Evolutionary conservation across 768 basidiomycete species (phyloP).

Genomic region (Hygrophorus pudorinus): DNA sequence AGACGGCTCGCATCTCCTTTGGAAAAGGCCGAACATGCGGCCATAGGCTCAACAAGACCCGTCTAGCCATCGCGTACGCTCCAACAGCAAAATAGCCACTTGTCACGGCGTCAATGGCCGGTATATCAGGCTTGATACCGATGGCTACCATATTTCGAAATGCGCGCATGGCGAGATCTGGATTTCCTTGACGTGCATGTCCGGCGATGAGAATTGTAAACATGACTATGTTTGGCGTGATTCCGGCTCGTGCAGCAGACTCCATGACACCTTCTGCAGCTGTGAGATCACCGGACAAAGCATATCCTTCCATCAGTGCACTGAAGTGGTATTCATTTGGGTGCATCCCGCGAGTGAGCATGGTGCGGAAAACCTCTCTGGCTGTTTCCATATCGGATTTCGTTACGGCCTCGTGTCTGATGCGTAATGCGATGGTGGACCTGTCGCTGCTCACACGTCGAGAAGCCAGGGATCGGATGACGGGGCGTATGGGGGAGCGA

Average conservation of each 20-base stretch:
- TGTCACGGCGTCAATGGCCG: constrained; percentile 60
- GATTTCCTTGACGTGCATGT: constrained; percentile 49
- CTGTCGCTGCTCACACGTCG: constrained; percentile 46
- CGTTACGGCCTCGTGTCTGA: constrained; percentile 49
- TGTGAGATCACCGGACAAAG: constrained; percentile 45
- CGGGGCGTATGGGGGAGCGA: constrained; percentile 24
- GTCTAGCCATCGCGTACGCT: constrained; percentile 38
- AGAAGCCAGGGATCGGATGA: constrained; percentile 35
- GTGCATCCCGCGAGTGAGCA: constrained; percentile 60
- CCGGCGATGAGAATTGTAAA: constrained; percentile 73
- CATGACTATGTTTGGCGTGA: constrained; percentile 54
- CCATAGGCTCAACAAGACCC: constrained; percentile 55
- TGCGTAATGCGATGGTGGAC: constrained; percentile 49
- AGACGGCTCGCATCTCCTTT: constrained; percentile 28
- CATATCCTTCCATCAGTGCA: constrained; percentile 71
- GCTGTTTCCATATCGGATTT: constrained; percentile 42
- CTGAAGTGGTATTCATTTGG: constrained; percentile 66
- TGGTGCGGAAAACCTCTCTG: constrained; percentile 40
- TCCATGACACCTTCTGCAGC: constrained; percentile 48
- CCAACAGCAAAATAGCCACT: constrained; percentile 57
- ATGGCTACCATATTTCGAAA: constrained; percentile 56
- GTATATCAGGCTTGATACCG: constrained; percentile 60
- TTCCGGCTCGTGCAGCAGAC: constrained; percentile 36
- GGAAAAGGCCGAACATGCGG: constrained; percentile 53
- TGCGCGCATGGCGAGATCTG: constrained; percentile 37